Conservation (phyloP, 2,329 filamentous ascomycete genomes). For the Penicillium psychrosexuale region DNA sequence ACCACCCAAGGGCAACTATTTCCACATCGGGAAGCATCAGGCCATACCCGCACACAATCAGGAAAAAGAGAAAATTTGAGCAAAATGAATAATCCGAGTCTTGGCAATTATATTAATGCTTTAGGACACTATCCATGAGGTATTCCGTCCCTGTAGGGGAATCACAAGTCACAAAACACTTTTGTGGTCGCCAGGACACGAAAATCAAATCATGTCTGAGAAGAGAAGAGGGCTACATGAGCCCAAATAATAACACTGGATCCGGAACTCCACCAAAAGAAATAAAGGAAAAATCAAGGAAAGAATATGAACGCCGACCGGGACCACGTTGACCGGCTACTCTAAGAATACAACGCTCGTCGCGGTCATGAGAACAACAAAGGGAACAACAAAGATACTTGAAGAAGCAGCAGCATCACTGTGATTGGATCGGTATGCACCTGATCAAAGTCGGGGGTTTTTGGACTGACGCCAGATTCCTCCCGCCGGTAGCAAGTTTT, state of each 20-base stretch:
- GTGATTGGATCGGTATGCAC: background rate
- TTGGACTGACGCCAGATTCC: conserved; percentile 26
- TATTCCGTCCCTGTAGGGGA: conserved; percentile 6
- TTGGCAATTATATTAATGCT: conserved; percentile 25
- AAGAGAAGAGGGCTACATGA: conserved; percentile 16
- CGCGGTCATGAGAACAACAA: conserved; percentile 15
- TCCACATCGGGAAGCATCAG: background rate
- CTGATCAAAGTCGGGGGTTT: conserved; percentile 7
- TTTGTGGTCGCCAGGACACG: conserved; percentile 25
- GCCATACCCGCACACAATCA: background rate
- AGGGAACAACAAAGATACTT: background rate
- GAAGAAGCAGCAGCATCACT: background rate
- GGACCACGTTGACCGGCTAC: conserved; percentile 6
- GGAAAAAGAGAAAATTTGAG: background rate
- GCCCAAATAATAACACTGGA: conserved; percentile 4
- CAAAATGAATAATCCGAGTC: conserved; percentile 16
- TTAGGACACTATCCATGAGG: conserved; percentile 15
- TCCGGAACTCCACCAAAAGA: conserved; percentile 2
- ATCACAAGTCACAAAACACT: conserved; percentile 22
- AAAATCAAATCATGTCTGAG: conserved; percentile 9
- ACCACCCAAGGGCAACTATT: background rate
- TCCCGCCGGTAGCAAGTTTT: conserved; percentile 25
- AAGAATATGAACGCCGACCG: conserved; percentile 8
- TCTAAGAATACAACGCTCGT: conserved; percentile 20
- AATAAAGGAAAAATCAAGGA: background rate